phyloP scores from a whole-genome alignment of 345 rosid genomes.

The Citrus reticulata region DNA sequence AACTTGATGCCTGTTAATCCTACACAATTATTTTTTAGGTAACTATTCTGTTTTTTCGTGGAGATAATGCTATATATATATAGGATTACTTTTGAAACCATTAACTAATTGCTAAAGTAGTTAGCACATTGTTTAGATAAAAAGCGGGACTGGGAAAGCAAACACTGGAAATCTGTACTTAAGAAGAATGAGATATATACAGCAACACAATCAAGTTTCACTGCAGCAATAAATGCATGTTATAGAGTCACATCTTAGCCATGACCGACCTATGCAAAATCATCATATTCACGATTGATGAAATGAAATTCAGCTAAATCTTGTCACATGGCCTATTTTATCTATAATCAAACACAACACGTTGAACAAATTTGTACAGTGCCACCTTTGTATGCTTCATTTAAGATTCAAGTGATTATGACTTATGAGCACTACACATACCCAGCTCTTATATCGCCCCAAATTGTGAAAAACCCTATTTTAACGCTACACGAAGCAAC shows the following conservation, averaged over 20 bases:
- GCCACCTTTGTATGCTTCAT: not conserved
- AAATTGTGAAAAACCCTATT: too few relatives aligned
- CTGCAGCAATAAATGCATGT: slow-evolving; percentile 14
- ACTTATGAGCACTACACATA: not conserved
- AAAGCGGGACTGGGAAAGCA: not conserved
- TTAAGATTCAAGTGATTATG: not conserved
- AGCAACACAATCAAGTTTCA: not conserved
- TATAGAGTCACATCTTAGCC: slow-evolving; percentile 4
- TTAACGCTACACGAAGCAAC: too few relatives aligned
- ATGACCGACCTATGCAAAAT: slow-evolving; percentile 19
- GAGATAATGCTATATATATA: not conserved
- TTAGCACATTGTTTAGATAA: not conserved
- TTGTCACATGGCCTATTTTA: not conserved
- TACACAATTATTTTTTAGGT: not conserved
- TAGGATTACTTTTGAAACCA: not conserved
- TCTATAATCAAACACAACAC: not conserved
- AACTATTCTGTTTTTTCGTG: not conserved
- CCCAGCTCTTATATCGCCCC: not conserved
- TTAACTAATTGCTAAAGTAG: not conserved
- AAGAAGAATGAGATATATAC: not conserved
- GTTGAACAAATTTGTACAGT: not conserved
- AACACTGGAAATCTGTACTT: not conserved
- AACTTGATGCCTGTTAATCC: not conserved
- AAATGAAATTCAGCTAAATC: not conserved
- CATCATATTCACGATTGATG: not conserved